These are phyloP conservation scores for Phellopilus nigrolimitatus DNA, from an alignment of 1,284 basidiomycete genomes.

Conservation along the genomic window DNA sequence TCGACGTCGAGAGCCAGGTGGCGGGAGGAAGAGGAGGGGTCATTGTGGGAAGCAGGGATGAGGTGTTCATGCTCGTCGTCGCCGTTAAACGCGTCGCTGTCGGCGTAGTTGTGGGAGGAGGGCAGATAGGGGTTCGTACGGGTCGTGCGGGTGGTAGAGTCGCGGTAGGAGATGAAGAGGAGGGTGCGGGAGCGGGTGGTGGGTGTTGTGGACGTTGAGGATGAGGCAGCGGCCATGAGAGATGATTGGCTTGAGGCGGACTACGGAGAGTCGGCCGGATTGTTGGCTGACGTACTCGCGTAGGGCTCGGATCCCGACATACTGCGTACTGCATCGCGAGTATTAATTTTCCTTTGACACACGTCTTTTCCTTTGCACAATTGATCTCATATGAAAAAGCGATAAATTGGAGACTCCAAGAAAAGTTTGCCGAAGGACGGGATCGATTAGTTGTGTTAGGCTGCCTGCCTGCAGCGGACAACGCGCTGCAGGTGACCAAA, in stretches of 20 bases:
- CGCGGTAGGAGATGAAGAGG: conserved; percentile 92
- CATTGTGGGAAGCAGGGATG: conserved; percentile 37
- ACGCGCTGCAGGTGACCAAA: too few relatives aligned
- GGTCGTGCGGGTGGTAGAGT: conserved; percentile 62
- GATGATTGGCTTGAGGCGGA: not conserved
- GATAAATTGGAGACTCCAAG: too few relatives aligned
- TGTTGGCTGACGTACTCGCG: not conserved
- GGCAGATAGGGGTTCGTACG: conserved; percentile 34
- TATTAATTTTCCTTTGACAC: too few relatives aligned
- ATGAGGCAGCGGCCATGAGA: conserved; percentile 27
- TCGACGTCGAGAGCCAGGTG: conserved; percentile 50
- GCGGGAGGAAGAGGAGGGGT: conserved; percentile 25
- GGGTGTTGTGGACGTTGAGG: conserved; percentile 32
- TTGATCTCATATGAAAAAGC: too few relatives aligned
- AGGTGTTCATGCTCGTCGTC: conserved; percentile 70
- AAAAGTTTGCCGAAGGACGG: too few relatives aligned
- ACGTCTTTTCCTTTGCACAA: too few relatives aligned
- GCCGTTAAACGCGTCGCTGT: conserved; percentile 35
- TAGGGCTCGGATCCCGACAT: not conserved
- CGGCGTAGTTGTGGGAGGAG: conserved; percentile 30
- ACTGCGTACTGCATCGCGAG: too few relatives aligned
- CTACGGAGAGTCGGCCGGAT: not conserved
- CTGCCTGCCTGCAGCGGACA: too few relatives aligned
- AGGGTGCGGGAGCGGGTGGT: conserved; percentile 86
- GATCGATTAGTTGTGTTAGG: too few relatives aligned